Percentiles rank a stretch among this genome's conserved stretches.
Evolutionary conservation across 2,329 filamentous ascomycete genomes (phyloP).

Genomic region (Colletotrichum sp.): DNA sequence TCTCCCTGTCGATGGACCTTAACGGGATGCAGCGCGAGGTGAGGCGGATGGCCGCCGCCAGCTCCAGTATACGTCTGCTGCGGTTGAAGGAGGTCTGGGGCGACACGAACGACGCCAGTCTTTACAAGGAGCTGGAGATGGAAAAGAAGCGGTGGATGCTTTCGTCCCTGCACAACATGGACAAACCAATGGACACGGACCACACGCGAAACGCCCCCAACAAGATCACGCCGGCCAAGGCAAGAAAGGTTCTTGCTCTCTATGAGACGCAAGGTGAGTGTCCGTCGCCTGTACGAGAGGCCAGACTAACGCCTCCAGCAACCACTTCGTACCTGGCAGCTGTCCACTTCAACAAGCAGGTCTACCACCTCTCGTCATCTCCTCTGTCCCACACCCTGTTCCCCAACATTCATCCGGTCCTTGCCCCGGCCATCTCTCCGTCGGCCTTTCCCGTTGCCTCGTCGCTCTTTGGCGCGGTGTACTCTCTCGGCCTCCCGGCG

Average conservation of each 20-base stretch:
- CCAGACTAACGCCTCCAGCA: constrained; percentile 34
- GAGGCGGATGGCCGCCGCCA: constrained; percentile 58
- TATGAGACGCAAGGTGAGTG: constrained; percentile 55
- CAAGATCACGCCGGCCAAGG: constrained; percentile 22
- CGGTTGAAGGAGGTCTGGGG: constrained; percentile 59
- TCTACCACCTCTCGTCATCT: constrained; percentile 51
- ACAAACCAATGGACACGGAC: constrained; percentile 32
- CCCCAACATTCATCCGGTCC: constrained; percentile 43
- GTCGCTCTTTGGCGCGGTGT: constrained; percentile 52
- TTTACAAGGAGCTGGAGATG: constrained; percentile 56
- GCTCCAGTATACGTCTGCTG: constrained; percentile 55
- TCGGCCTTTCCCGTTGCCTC: constrained; percentile 41
- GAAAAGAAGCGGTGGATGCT: constrained; percentile 68
- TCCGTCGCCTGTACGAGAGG: not conserved
- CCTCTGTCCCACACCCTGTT: constrained; percentile 42
- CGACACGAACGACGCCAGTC: constrained; percentile 45
- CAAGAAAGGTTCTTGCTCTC: constrained; percentile 48
- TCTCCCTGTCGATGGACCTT: constrained; percentile 28
- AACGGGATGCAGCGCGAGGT: constrained; percentile 56
- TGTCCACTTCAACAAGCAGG: constrained; percentile 39
- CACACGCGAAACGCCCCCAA: not conserved
- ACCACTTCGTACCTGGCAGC: constrained; percentile 55
- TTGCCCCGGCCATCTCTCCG: constrained; percentile 41
- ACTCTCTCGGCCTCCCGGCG: constrained; percentile 61
- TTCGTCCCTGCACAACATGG: constrained; percentile 56